Evolutionary conservation across 2,329 filamentous ascomycete genomes (phyloP), one percentile per base, ranked within the genome.

Genomic region (Coniochaeta pulveracea): DNA sequence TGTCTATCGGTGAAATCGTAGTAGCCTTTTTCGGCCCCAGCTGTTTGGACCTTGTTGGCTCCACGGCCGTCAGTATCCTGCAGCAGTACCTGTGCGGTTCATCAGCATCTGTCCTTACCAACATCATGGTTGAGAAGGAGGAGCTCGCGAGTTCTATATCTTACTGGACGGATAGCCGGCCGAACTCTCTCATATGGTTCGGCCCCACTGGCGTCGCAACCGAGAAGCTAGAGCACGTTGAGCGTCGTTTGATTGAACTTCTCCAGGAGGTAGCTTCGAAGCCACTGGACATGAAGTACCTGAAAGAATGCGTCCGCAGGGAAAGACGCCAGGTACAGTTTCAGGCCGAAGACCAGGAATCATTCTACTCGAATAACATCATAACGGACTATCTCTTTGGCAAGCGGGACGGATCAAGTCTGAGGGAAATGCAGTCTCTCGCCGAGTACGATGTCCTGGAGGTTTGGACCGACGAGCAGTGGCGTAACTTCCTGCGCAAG

Each of bases 371-470:
- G 1, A 80, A 76, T 41, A 82, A 83, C 39, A 80, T 96, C 39
- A 94, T 96, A 47, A 81, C 80, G 10, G 88, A 96, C 50, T 94
- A 93, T 51, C 69, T 96, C 8, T 98, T 91, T 49, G 91, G 89
- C 18, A 76, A 77, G 33, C 73, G 85, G 19, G 80, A 94, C 52
- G 93, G 91, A 2, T 82, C 81, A 3, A 85, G 77, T 0, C 61
- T 89, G 36, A 67, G 60, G 29, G 66, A 78, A 16, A 55, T 88
- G 22, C 61, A 63, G 41, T 62, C 55, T 11, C 52, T 80, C 7
- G 44, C 48, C 12, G 73, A 78, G 47, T 79, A 76, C 40, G 82
- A 91, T 40, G 61, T 63, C 2, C 57, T 98, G 16, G 78, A 82
- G 44, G 63, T 66, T 31, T 98, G 91, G 91, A 73, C 68, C 4